Percentiles rank a stretch among this genome's conserved stretches.
These are phyloP conservation scores for Hymenoscyphus infarciens DNA, from an alignment of 2,329 filamentous ascomycete genomes.

Conservation along the genomic window DNA sequence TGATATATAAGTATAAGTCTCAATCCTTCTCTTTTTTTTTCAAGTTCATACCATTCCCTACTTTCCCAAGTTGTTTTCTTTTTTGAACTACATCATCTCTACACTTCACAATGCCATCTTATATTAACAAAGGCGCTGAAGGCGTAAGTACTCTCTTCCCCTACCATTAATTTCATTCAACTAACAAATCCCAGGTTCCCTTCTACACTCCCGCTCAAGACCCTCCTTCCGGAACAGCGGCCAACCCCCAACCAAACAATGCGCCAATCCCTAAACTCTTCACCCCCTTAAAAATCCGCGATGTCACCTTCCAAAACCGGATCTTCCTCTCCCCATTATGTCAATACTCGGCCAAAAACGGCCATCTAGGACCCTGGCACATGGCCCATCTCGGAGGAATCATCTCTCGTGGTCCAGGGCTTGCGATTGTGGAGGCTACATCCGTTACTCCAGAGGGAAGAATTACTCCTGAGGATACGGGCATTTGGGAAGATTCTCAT, in stretches of 20 bases:
- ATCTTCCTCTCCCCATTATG: slow-evolving; percentile 60
- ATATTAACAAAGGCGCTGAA: slow-evolving; percentile 27
- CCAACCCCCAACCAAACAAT: slow-evolving; percentile 44
- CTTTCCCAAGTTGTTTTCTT: background rate
- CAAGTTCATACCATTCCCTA: no score
- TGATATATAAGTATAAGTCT: background rate
- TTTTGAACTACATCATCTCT: background rate
- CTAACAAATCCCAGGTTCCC: slow-evolving; percentile 23
- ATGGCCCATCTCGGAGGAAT: slow-evolving; percentile 79
- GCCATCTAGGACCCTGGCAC: slow-evolving; percentile 78
- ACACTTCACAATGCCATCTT: slow-evolving; percentile 12
- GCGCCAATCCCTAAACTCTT: slow-evolving; percentile 49
- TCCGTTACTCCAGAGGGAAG: slow-evolving; percentile 71
- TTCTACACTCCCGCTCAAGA: slow-evolving; percentile 48
- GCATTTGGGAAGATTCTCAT: slow-evolving; percentile 83
- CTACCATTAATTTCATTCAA: slow-evolving; percentile 5
- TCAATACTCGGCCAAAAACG: slow-evolving; percentile 64
- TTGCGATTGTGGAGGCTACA: slow-evolving; percentile 76
- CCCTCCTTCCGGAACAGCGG: slow-evolving; percentile 43
- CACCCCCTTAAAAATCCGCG: slow-evolving; percentile 39
- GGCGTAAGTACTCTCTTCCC: slow-evolving; percentile 21
- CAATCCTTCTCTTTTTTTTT: background rate
- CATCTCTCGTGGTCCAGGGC: slow-evolving; percentile 67
- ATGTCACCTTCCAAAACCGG: slow-evolving; percentile 62
- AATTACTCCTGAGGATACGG: slow-evolving; percentile 75